phyloP scores from a whole-genome alignment of 2,329 filamentous ascomycete species.

The Colletotrichum nymphaeae region DNA sequence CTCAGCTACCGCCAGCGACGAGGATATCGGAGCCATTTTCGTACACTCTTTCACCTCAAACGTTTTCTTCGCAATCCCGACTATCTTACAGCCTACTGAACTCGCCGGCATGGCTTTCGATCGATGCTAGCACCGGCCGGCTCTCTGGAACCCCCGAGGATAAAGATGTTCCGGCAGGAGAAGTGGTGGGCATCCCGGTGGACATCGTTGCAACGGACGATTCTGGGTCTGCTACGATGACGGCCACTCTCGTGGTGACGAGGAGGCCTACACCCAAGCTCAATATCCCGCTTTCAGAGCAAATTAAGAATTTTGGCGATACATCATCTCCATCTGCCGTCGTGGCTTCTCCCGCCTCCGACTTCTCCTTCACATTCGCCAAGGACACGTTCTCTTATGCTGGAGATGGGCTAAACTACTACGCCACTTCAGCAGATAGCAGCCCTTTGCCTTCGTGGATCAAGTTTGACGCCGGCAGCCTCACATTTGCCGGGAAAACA shows the following conservation, averaged over 20 bases:
- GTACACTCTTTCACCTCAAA: conserved; percentile 78
- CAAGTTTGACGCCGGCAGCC: conserved; percentile 71
- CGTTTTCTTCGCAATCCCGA: conserved; percentile 72
- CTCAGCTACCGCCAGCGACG: conserved; percentile 85
- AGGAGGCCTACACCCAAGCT: conserved; percentile 65
- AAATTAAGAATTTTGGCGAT: conserved; percentile 68
- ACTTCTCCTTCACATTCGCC: conserved; percentile 66
- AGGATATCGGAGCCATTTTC: conserved; percentile 74
- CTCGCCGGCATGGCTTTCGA: conserved; percentile 79
- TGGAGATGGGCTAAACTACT: conserved; percentile 71
- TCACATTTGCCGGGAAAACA: conserved; percentile 78
- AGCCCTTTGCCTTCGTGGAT: conserved; percentile 91
- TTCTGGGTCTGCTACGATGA: conserved; percentile 71
- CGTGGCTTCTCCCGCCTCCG: conserved; percentile 62
- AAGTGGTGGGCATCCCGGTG: conserved; percentile 70
- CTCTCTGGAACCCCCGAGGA: conserved; percentile 77
- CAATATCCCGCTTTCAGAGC: conserved; percentile 65
- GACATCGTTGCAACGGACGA: conserved; percentile 76
- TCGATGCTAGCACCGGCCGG: conserved; percentile 73
- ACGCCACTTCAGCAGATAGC: conserved; percentile 80
- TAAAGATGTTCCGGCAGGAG: conserved; percentile 57
- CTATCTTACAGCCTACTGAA: conserved; percentile 75
- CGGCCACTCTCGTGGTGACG: conserved; percentile 78
- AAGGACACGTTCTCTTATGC: conserved; percentile 72
- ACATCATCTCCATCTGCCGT: conserved; percentile 71